A percentile compares a stretch with the other conserved stretches of the same genome.
These are phyloP conservation scores for Mycena leptocephala DNA, from an alignment of 768 basidiomycete genomes.

Conservation along the genomic window DNA sequence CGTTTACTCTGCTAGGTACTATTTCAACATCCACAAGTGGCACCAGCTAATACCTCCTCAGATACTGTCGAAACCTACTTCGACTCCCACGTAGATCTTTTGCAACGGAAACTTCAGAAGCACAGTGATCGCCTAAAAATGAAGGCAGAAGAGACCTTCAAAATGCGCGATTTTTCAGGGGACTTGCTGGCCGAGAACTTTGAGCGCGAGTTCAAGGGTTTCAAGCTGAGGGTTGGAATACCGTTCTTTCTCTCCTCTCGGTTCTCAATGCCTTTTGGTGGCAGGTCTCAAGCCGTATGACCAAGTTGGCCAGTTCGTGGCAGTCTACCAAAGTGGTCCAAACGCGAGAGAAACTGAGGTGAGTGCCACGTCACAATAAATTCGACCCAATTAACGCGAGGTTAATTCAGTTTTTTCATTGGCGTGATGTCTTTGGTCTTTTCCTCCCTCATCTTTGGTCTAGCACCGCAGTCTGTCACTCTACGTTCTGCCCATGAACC, in stretches of 20 bases:
- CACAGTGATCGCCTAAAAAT: constrained; percentile 89
- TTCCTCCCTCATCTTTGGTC: constrained; percentile 90
- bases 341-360: constrained; percentile 80
- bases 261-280: neutral
- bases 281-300: constrained; percentile 87
- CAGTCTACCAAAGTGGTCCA: constrained; percentile 92
- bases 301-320: constrained; percentile 87
- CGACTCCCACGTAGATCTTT: constrained; percentile 88
- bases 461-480: constrained; percentile 84
- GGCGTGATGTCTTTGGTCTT: constrained; percentile 92
- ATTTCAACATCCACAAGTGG: constrained; percentile 20
- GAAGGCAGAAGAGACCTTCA: constrained; percentile 87
- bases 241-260: neutral
- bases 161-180: constrained; percentile 75
- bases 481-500: constrained; percentile 22
- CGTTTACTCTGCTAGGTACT: constrained; percentile 90
- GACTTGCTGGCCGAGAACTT: constrained; percentile 83
- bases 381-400: constrained; percentile 63
- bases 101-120: constrained; percentile 89
- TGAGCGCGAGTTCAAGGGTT: constrained; percentile 89
- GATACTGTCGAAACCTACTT: constrained; percentile 97
- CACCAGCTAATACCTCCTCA: constrained; percentile 51
- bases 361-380: neutral
- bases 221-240: constrained; percentile 83
- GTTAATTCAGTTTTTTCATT: constrained; percentile 90